Base-by-base conservation (phyloP, 371 early-diverging fungal species). In the Mortierella sp. region DNA sequence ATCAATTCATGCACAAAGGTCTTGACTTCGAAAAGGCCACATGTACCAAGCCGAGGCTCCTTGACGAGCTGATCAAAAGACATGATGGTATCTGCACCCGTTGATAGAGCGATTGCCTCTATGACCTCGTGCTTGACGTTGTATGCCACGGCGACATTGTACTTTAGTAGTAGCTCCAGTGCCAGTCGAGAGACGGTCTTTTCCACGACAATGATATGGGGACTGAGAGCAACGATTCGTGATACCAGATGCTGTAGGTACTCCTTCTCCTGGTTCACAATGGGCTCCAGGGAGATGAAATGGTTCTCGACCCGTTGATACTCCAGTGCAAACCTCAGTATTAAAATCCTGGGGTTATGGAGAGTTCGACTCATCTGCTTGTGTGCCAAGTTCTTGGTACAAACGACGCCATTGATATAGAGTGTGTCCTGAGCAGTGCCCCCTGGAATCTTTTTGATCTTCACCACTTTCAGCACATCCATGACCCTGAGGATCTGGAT, bases 361-460 rank as follows among this genome's bases (percentile, higher is more conserved):
- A 95, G 72, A 3, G 76, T 80, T 3, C 87, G 82, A 13, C 89
- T 84, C 96, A 97, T 97, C 55, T 83, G 81, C 64, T 95, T 94
- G 80, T 98, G 96, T 0, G 93, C 92, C 6, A 96, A 84, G 62
- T 90, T 91, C 76, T 95, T 96, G 24, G 95, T 87, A 64, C 90
- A 91, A 4, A 96, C 96, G 4, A 95, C 86, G 8, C 94, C 95
- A 27, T 88, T 81, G 34, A 97, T 83, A 68, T 90, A 94, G 43
- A 89, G 85, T 41, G 91, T 89, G 70, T 95, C 93, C 30, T 74
- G 58, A 0, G 94, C 93, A 26, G 69, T 46, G 2, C 95, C 96
- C 12, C 96, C 96, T 0, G 96, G 92, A 24, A 97, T 91, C 64
- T 90, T 90, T 72, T 98, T 98, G 73, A 97, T 90, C 70, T 95